phyloP scores from a whole-genome alignment of 208 protist genomes.

The Leptomonas pyrrhocoris region DNA sequence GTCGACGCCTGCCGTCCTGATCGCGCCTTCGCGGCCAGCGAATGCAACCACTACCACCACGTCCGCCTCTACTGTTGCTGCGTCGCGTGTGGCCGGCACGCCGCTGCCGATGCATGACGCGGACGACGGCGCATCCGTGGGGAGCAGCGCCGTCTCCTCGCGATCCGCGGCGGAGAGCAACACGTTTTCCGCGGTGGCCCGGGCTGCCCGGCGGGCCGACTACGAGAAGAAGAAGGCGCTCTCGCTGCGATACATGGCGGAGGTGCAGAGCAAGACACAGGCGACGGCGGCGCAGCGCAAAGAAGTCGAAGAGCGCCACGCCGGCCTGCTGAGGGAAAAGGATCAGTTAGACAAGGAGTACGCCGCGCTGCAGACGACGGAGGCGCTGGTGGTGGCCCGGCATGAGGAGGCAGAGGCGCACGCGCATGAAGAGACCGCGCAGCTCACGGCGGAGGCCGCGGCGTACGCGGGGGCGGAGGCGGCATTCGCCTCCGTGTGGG shows the following conservation, averaged over 20 bases:
- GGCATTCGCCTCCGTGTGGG: constrained; percentile 10
- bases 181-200: constrained; percentile 4
- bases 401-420: constrained; percentile 30
- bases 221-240: constrained; percentile 40
- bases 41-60: background rate
- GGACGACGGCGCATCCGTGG: constrained; percentile 2
- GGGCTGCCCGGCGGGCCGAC: constrained; percentile 12
- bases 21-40: background rate
- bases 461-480: constrained; percentile 25
- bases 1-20: background rate
- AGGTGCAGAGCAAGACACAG: constrained; percentile 28
- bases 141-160: constrained; percentile 2
- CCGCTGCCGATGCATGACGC: constrained; percentile 2
- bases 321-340: constrained; percentile 29
- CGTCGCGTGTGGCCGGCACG: background rate
- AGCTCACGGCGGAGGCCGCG: constrained; percentile 21
- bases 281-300: constrained; percentile 13
- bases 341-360: constrained; percentile 45
- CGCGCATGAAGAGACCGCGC: constrained; percentile 22
- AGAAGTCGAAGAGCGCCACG: constrained; percentile 27
- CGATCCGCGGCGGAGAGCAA: background rate
- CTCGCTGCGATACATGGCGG: constrained; percentile 34
- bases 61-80: background rate
- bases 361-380: constrained; percentile 40
- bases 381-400: constrained; percentile 43